phyloP scores from a whole-genome alignment of 768 basidiomycete genomes.

The Ramaria rubella region DNA sequence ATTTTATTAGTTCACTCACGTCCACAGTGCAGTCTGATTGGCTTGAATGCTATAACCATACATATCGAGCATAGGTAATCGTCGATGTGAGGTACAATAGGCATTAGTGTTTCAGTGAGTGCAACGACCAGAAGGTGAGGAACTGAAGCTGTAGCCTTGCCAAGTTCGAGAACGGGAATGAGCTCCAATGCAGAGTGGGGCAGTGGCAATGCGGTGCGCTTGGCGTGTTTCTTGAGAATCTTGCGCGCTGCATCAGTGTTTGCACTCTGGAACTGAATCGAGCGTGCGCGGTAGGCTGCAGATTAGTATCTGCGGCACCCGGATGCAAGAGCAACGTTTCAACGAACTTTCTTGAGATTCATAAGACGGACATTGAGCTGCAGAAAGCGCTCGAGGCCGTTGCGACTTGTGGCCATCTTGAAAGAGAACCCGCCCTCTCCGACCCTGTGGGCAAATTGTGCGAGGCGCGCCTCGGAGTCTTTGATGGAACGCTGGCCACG shows the following conservation, averaged over 20 bases:
- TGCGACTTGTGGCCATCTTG: conserved; percentile 47
- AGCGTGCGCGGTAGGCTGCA: not conserved
- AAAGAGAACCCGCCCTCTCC: conserved; percentile 52
- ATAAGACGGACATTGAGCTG: conserved; percentile 72
- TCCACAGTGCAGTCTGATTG: conserved; percentile 72
- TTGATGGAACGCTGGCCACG: conserved; percentile 64
- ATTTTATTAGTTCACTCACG: conserved; percentile 43
- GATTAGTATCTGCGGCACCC: not conserved
- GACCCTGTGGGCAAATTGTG: conserved; percentile 55
- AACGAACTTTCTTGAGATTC: conserved; percentile 66
- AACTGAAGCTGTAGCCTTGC: conserved; percentile 33
- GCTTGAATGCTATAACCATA: conserved; percentile 87
- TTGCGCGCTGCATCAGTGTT: conserved; percentile 88
- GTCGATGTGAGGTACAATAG: conserved; percentile 71
- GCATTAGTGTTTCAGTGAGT: conserved; percentile 74
- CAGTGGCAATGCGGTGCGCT: conserved; percentile 77
- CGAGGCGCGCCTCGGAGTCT: conserved; percentile 61
- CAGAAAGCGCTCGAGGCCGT: conserved; percentile 64
- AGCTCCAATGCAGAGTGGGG: conserved; percentile 23
- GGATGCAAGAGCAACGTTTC: too few relatives aligned
- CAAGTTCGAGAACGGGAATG: conserved; percentile 7
- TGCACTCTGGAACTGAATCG: conserved; percentile 65
- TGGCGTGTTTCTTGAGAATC: conserved; percentile 91
- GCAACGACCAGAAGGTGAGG: conserved; percentile 71
- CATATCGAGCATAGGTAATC: conserved; percentile 89